phyloP scores from a whole-genome alignment of 331 rosid genomes.

The Prunus yedoensis region DNA sequence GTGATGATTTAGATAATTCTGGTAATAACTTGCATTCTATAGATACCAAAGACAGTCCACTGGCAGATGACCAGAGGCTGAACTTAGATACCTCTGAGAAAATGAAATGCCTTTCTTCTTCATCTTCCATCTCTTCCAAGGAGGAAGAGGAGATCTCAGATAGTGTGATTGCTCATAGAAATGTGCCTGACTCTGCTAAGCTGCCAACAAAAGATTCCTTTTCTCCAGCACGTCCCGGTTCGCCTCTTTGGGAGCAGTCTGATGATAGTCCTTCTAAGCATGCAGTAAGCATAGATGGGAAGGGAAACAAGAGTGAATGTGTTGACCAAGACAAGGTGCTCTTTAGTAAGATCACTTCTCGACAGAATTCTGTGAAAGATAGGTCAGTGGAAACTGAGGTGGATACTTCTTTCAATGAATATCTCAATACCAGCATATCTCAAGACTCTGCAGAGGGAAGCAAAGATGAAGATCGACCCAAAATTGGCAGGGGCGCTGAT shows the following conservation, averaged over 20 bases:
- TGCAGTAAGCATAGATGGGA: slow-evolving; percentile 11
- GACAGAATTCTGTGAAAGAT: slow-evolving; percentile 29
- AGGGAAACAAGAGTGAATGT: slow-evolving; percentile 19
- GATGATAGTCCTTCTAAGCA: slow-evolving; percentile 25
- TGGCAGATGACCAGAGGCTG: slow-evolving; percentile 22
- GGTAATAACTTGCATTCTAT: slow-evolving; percentile 15
- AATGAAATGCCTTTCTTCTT: slow-evolving; percentile 18
- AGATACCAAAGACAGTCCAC: slow-evolving; percentile 7
- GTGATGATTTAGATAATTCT: slow-evolving; percentile 34
- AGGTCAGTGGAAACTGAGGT: slow-evolving; percentile 24
- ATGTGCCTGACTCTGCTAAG: slow-evolving; percentile 23
- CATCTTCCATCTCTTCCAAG: slow-evolving; percentile 28
- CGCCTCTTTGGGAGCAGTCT: slow-evolving; percentile 24
- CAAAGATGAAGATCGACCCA: slow-evolving; percentile 35
- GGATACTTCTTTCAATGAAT: slow-evolving; percentile 38
- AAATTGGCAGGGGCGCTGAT: slow-evolving; percentile 24
- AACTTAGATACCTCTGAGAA: slow-evolving; percentile 22
- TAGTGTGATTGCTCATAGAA: slow-evolving; percentile 5
- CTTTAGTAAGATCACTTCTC: slow-evolving; percentile 10
- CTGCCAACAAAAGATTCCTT: slow-evolving; percentile 9
- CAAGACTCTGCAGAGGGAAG: slow-evolving; percentile 33
- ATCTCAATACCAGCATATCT: slow-evolving; percentile 30
- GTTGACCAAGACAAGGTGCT: slow-evolving; percentile 19
- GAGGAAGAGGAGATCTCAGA: slow-evolving; percentile 25
- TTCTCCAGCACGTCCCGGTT: slow-evolving; percentile 23